Conservation (phyloP, 2,329 filamentous ascomycete genomes). For the Colletotrichum cordylinicola region DNA sequence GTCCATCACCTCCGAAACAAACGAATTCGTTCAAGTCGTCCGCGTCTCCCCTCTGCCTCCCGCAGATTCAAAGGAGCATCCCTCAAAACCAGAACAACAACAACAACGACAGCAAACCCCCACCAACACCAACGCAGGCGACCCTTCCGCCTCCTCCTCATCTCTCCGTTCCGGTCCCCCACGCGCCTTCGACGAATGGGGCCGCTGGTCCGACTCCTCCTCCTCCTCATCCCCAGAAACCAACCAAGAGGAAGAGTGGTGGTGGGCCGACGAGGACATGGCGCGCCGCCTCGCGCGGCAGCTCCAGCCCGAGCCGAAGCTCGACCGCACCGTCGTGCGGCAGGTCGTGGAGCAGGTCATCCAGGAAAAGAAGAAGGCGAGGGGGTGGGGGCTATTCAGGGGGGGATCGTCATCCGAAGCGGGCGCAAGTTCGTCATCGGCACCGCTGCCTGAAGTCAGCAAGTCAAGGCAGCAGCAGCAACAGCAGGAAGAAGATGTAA, state of each 20-base stretch:
- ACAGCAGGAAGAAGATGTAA: conserved; percentile 29
- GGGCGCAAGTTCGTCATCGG: not conserved
- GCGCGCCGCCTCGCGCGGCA: conserved; percentile 49
- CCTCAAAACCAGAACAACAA: not conserved
- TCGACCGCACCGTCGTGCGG: conserved; percentile 34
- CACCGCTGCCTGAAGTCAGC: not conserved
- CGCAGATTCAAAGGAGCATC: not conserved
- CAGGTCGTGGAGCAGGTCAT: conserved; percentile 33
- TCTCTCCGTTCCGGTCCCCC: not conserved
- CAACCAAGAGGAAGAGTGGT: conserved; percentile 31
- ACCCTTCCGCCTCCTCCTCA: not conserved
- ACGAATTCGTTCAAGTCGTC: conserved; percentile 36
- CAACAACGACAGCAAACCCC: not conserved
- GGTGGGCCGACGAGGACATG: conserved; percentile 54
- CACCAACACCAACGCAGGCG: not conserved
- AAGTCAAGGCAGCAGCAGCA: not conserved
- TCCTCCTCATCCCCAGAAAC: not conserved
- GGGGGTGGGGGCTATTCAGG: conserved; percentile 38
- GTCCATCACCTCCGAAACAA: conserved; percentile 37
- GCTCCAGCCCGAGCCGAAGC: conserved; percentile 34
- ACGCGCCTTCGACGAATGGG: conserved; percentile 51
- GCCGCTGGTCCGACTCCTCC: conserved; percentile 33
- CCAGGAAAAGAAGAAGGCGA: conserved; percentile 37
- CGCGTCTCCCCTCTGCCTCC: conserved; percentile 28
- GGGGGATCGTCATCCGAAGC: conserved; percentile 23